A percentile compares a stretch with the other conserved stretches of the same genome.
Conservation (phyloP, 768 basidiomycete genomes). For the Galerina sulciceps region DNA sequence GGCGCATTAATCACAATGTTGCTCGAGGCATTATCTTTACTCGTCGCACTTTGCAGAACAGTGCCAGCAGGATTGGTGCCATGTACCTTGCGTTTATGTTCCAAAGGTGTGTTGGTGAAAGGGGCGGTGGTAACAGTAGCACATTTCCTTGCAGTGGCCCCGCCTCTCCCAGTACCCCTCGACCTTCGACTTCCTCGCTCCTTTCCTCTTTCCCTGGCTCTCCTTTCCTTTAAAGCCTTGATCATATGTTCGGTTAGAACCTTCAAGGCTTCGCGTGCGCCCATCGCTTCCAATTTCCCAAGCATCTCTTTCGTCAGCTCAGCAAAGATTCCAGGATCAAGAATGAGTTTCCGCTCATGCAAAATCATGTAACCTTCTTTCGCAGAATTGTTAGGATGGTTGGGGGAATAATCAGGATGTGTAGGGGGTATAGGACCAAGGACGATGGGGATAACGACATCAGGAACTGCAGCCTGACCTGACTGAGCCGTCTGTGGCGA, state of each 20-base stretch:
- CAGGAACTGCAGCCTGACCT: constrained; percentile 39
- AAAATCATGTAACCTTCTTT: constrained; percentile 74
- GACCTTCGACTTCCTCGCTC: constrained; percentile 41
- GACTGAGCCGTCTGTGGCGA: constrained; percentile 27
- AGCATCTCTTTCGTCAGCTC: constrained; percentile 76
- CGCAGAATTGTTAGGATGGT: constrained; percentile 50
- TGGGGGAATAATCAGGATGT: constrained; percentile 56
- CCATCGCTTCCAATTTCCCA: constrained; percentile 76
- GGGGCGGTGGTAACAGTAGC: constrained; percentile 29
- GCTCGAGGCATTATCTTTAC: neutral
- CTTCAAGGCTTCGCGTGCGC: constrained; percentile 79
- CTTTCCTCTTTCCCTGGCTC: constrained; percentile 49
- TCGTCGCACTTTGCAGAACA: neutral
- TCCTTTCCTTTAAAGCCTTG: constrained; percentile 77
- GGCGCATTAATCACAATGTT: constrained; percentile 11
- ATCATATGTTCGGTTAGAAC: constrained; percentile 87
- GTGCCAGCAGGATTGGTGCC: constrained; percentile 8
- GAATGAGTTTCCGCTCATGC: constrained; percentile 81
- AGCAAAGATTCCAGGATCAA: constrained; percentile 86
- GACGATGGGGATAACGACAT: constrained; percentile 77
- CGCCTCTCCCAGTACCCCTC: constrained; percentile 31
- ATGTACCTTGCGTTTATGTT: constrained; percentile 22
- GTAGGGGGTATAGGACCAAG: constrained; percentile 73
- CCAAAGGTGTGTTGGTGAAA: constrained; percentile 52
- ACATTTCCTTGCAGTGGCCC: constrained; percentile 30